Evolutionary conservation across 371 early-diverging fungal genomes (phyloP), one percentile per base, ranked within the genome.

Genomic region (Chytridiales sp.): DNA sequence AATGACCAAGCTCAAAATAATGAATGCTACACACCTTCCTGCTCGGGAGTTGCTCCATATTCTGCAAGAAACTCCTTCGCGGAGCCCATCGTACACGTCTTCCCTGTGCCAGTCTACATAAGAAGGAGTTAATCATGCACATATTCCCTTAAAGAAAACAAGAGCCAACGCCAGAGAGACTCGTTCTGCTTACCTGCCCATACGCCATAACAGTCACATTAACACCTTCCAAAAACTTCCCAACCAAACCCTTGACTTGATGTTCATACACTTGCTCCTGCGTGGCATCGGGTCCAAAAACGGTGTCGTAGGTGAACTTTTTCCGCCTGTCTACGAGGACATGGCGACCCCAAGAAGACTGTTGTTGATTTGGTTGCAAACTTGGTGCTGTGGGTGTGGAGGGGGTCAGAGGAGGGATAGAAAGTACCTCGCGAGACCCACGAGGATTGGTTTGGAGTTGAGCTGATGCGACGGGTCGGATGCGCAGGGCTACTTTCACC

Each of bases 121-220:
- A n/a, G n/a, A n/a, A n/a, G n/a, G n/a, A n/a, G n/a, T n/a, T n/a
- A n/a, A n/a, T n/a, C n/a, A n/a, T n/a, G n/a, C n/a, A n/a, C n/a
- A n/a, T n/a, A n/a, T n/a, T n/a, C n/a, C n/a, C n/a, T n/a, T n/a
- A n/a, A n/a, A n/a, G n/a, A n/a, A n/a, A n/a, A n/a, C n/a, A n/a
- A n/a, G n/a, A n/a, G n/a, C n/a, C n/a, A n/a, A n/a, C n/a, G n/a
- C n/a, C n/a, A n/a, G n/a, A n/a, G n/a, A n/a, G n/a, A n/a, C n/a
- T n/a, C n/a, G n/a, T n/a, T n/a, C n/a, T n/a, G n/a, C n/a, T n/a
- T n/a, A 71, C 72, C 71, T 68, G 83, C 17, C 74, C 99, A 81
- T 98, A 99, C 27, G 98, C 98, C 67, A 98, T 85, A 47, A 93
- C 89, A 19, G 90, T 96, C 46, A 85, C 93, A 81, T 92, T 97